A percentile compares a stretch with the other conserved stretches of the same genome.
These are phyloP conservation scores for Nasturtium officinale DNA, from an alignment of 345 rosid genomes.

Conservation along the genomic window DNA sequence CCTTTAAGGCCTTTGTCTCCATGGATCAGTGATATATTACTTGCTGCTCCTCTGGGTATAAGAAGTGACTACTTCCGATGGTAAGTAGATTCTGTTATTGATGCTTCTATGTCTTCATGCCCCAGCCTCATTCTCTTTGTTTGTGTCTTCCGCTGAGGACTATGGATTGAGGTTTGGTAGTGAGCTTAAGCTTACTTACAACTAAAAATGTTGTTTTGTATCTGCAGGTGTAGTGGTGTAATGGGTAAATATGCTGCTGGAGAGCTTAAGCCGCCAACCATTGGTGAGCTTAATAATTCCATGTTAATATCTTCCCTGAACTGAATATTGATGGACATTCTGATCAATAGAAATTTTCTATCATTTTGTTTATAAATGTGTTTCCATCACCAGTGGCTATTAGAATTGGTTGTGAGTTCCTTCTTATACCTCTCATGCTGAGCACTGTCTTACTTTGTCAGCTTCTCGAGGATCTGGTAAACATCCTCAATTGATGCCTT, in stretches of 20 bases:
- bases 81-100: constrained; percentile 52
- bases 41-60: constrained; percentile 90
- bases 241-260: constrained; percentile 98
- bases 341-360: constrained; percentile 1
- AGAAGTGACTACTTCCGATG: constrained; percentile 98
- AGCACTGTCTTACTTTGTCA: constrained; percentile 45
- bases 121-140: background rate
- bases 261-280: constrained; percentile 94
- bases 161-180: background rate
- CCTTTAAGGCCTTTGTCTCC: constrained; percentile 94
- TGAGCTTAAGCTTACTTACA: constrained; percentile 16
- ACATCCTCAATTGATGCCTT: constrained; percentile 93
- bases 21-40: constrained; percentile 91
- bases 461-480: constrained; percentile 95
- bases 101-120: constrained; percentile 16
- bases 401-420: constrained; percentile 17
- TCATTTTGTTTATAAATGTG: background rate
- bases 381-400: constrained; percentile 15
- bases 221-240: constrained; percentile 93
- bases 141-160: constrained; percentile 13
- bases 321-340: background rate
- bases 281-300: constrained; percentile 56
- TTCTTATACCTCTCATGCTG: constrained; percentile 22
- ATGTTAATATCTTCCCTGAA: constrained; percentile 2
- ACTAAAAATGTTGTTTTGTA: constrained; percentile 25